These are phyloP conservation scores for Endotrypanum monterogeii DNA, from an alignment of 208 protist species.

Conservation along the genomic window DNA sequence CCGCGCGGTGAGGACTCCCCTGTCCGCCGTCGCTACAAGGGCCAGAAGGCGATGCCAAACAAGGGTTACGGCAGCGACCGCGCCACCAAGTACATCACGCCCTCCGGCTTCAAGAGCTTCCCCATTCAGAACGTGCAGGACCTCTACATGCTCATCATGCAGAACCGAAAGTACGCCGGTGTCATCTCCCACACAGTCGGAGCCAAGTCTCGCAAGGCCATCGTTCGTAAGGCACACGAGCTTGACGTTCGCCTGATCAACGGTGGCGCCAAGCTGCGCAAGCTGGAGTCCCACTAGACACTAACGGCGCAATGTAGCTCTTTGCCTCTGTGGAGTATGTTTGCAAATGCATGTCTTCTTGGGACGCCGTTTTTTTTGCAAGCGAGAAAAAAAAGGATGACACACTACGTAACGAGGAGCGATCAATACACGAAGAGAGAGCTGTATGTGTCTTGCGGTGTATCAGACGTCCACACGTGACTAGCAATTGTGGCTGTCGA, in stretches of 20 bases:
- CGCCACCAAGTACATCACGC: conserved; percentile 95
- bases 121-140: conserved; percentile 95
- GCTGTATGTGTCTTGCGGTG: background rate
- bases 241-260: conserved; percentile 99
- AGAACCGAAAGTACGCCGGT: conserved; percentile 99
- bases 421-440: background rate
- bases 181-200: conserved; percentile 97
- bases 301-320: background rate
- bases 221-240: conserved; percentile 97
- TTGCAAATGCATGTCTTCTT: background rate
- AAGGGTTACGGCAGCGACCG: conserved; percentile 99
- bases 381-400: background rate
- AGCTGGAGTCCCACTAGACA: conserved; percentile 75
- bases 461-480: background rate
- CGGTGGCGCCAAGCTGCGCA: conserved; percentile 94
- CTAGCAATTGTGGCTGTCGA: background rate
- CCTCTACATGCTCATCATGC: conserved; percentile 99
- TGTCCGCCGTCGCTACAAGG: conserved; percentile 97
- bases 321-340: background rate
- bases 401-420: background rate
- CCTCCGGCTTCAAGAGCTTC: conserved; percentile 98
- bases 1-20: conserved; percentile 99
- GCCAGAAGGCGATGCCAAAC: conserved; percentile 96
- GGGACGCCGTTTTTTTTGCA: background rate
- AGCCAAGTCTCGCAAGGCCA: conserved; percentile 95